A percentile compares a stretch with the other conserved stretches of the same genome.
Conservation (phyloP, 768 basidiomycete genomes). For the Macrolepiota albuminosa region DNA sequence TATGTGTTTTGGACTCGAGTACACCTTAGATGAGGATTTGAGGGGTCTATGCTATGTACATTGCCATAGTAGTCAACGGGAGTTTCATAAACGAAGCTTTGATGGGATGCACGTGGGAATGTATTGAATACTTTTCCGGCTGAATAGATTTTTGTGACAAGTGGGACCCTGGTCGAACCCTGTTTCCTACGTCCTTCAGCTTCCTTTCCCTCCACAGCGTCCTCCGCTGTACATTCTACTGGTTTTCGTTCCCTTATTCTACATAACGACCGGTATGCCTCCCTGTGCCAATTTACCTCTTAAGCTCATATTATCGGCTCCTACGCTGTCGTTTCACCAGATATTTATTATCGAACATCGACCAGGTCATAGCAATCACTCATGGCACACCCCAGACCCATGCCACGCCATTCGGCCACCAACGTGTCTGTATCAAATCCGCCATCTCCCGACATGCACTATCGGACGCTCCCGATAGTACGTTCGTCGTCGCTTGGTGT, state of each 20-base stretch:
- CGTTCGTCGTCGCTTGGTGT: slow-evolving; percentile 43
- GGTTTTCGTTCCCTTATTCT: background rate
- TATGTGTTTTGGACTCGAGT: too few species aligned
- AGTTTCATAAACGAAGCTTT: slow-evolving; percentile 1
- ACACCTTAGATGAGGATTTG: background rate
- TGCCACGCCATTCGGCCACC: slow-evolving; percentile 12
- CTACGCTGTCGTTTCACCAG: background rate
- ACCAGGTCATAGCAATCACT: background rate
- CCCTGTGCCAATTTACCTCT: background rate
- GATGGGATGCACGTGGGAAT: slow-evolving; percentile 10
- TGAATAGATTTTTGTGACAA: slow-evolving; percentile 17
- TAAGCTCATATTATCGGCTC: slow-evolving; percentile 5
- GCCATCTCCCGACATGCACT: slow-evolving; percentile 47
- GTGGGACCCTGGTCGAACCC: slow-evolving; percentile 11
- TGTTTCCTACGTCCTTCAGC: background rate
- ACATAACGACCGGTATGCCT: slow-evolving; percentile 7
- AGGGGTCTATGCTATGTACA: background rate
- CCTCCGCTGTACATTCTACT: background rate
- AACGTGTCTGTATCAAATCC: slow-evolving; percentile 13
- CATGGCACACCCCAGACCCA: slow-evolving; percentile 17
- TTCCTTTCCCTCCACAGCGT: background rate
- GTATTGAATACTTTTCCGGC: slow-evolving; percentile 13
- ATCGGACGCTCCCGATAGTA: slow-evolving; percentile 51
- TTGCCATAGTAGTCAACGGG: background rate
- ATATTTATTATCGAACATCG: slow-evolving; percentile 7